These are phyloP conservation scores for Aspergillus baeticus DNA, from an alignment of 495 filamentous ascomycete genomes.

Conservation along the genomic window DNA sequence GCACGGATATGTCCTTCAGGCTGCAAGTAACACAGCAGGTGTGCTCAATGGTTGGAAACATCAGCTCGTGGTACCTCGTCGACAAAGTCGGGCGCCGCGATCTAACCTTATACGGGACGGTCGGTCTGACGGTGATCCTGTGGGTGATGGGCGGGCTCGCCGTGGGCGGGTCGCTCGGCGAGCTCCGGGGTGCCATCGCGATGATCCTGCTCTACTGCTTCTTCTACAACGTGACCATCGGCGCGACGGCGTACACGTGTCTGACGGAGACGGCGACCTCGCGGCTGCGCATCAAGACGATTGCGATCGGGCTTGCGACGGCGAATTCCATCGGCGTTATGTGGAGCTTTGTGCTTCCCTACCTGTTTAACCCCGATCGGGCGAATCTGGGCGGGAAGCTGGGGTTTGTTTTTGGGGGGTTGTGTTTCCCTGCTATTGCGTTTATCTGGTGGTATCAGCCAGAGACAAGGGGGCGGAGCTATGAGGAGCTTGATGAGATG, in stretches of 20 bases:
- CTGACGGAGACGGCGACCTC: constrained; percentile 5
- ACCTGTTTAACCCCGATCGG: constrained; percentile 13
- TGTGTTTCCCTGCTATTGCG: neutral
- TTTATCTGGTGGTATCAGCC: constrained; percentile 13
- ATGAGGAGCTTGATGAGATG: neutral
- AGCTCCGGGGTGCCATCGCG: constrained; percentile 6
- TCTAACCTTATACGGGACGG: constrained; percentile 3
- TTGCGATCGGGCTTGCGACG: constrained; percentile 3
- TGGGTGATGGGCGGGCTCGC: constrained; percentile 5
- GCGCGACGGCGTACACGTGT: constrained; percentile 3
- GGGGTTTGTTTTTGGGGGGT: constrained; percentile 9
- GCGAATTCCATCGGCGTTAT: constrained; percentile 5
- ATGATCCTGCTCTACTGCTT: constrained; percentile 10
- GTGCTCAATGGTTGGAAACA: constrained; percentile 1
- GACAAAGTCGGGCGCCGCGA: constrained; percentile 8
- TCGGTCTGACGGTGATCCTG: constrained; percentile 1
- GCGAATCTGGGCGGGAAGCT: constrained; percentile 9
- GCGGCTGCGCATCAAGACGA: constrained; percentile 4
- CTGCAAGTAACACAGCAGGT: constrained; percentile 7
- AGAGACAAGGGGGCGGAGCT: neutral
- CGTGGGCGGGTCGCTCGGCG: neutral
- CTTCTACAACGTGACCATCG: constrained; percentile 10
- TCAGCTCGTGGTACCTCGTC: constrained; percentile 6
- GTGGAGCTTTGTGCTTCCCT: constrained; percentile 12
- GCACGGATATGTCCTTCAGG: neutral